These are phyloP conservation scores for Hypoxylon subgilvum DNA, from an alignment of 495 filamentous ascomycete genomes.

Conservation along the genomic window DNA sequence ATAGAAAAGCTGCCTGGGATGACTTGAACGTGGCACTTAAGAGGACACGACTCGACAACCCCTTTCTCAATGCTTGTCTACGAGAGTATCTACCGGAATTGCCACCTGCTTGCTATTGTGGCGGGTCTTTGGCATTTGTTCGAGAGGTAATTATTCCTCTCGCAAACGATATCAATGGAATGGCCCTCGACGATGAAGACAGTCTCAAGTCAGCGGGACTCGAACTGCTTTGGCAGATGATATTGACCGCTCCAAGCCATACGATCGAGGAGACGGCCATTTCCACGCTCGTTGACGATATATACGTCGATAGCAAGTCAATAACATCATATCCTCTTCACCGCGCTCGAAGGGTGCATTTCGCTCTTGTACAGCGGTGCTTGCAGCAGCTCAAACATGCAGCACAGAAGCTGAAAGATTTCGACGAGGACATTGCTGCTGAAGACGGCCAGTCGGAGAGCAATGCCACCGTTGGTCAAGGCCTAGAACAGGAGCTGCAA, in stretches of 20 bases:
- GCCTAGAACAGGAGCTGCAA: conserved; percentile 60
- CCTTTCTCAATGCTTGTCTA: conserved; percentile 71
- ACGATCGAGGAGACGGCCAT: conserved; percentile 74
- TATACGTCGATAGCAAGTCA: conserved; percentile 68
- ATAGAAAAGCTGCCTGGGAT: conserved; percentile 69
- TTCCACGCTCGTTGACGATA: conserved; percentile 66
- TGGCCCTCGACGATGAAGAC: conserved; percentile 52
- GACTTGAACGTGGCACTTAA: conserved; percentile 62
- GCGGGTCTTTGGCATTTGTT: conserved; percentile 70
- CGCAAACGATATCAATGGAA: conserved; percentile 47
- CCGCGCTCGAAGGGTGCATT: conserved; percentile 67
- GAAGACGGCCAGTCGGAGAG: conserved; percentile 60
- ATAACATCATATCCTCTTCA: conserved; percentile 52
- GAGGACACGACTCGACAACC: conserved; percentile 55
- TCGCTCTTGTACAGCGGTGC: conserved; percentile 77
- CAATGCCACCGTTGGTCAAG: conserved; percentile 50
- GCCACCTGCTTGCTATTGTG: conserved; percentile 68
- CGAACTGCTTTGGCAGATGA: conserved; percentile 83
- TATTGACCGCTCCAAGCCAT: conserved; percentile 70
- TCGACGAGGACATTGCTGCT: conserved; percentile 47
- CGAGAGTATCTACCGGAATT: conserved; percentile 68
- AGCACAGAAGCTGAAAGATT: conserved; percentile 64
- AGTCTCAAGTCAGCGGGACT: conserved; percentile 59
- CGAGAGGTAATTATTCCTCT: conserved; percentile 49
- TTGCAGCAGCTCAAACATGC: conserved; percentile 73